These are phyloP conservation scores for Fusarium sp. DNA, from an alignment of 2,329 filamentous ascomycete genomes.

Conservation along the genomic window DNA sequence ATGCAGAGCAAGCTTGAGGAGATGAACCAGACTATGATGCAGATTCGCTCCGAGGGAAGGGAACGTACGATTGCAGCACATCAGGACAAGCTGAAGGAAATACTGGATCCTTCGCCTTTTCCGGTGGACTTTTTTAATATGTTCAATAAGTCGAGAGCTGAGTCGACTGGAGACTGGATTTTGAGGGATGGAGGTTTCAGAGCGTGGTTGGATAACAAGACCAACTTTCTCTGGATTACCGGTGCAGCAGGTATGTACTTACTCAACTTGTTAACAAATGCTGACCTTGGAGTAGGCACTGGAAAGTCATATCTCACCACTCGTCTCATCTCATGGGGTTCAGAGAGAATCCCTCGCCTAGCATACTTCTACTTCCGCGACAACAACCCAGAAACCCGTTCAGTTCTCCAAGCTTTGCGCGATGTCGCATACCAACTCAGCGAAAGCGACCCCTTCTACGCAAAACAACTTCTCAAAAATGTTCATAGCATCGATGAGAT, in stretches of 20 bases:
- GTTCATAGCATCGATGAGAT: constrained; percentile 56
- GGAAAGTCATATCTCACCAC: constrained; percentile 61
- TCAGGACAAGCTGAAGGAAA: constrained; percentile 54
- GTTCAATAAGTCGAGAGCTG: constrained; percentile 55
- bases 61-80: constrained; percentile 51
- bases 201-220: constrained; percentile 55
- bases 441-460: constrained; percentile 59
- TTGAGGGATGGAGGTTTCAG: constrained; percentile 54
- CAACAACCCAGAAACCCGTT: constrained; percentile 59
- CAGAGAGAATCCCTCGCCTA: constrained; percentile 50
- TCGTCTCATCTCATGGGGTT: constrained; percentile 57
- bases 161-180: constrained; percentile 61
- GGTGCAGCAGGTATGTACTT: constrained; percentile 55
- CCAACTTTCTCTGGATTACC: constrained; percentile 57
- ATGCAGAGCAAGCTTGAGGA: constrained; percentile 52
- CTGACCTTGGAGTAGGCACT: constrained; percentile 47
- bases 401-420: constrained; percentile 58
- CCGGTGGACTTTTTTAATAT: constrained; percentile 57
- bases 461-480: constrained; percentile 54
- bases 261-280: rapidly evolving
- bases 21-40: constrained; percentile 52
- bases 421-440: constrained; percentile 62
- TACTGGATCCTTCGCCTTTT: constrained; percentile 57
- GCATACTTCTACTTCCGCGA: constrained; percentile 64
- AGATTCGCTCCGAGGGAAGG: constrained; percentile 51